Conservation (phyloP, 108 stramenopile species). For the Phaeodactylum tricornutum region DNA sequence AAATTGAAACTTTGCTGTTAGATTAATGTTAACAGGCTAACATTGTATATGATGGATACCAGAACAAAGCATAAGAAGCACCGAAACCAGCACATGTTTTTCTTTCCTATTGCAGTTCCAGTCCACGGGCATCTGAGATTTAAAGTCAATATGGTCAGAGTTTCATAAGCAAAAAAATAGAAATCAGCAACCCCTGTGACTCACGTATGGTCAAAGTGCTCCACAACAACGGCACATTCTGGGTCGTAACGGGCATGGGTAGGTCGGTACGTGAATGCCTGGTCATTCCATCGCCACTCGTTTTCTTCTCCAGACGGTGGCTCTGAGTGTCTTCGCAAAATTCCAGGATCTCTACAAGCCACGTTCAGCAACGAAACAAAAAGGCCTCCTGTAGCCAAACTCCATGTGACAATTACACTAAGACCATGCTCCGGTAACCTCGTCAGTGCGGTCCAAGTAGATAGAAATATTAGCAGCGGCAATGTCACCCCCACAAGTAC, state of each 20-base stretch:
- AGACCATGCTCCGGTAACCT: conserved; percentile 1
- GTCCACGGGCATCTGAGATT: conserved; percentile 65
- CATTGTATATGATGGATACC: conserved; percentile 10
- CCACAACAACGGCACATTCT: conserved; percentile 74
- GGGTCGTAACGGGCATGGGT: conserved; percentile 61
- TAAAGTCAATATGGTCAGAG: no score
- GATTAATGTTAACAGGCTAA: conserved; percentile 3
- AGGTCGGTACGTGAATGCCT: conserved; percentile 76
- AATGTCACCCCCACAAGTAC: conserved; percentile 18
- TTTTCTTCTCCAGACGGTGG: conserved; percentile 3
- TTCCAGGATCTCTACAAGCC: conserved; percentile 47
- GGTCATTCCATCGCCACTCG: conserved; percentile 78
- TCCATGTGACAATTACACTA: conserved; percentile 15
- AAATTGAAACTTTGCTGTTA: no score
- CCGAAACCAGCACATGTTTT: conserved; percentile 75
- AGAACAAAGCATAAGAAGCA: conserved; percentile 14
- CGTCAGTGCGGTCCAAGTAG: conserved; percentile 1
- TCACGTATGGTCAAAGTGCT: conserved; percentile 87
- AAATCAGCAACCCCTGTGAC: background rate
- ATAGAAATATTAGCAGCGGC: conserved; percentile 19
- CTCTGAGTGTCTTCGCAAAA: conserved; percentile 27
- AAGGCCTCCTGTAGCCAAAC: conserved; percentile 13
- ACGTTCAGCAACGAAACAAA: conserved; percentile 27
- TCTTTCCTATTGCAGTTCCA: conserved; percentile 78
- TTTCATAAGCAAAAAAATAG: background rate